Evolutionary conservation across 768 basidiomycete species (phyloP).

Genomic region (Pholiota microspora): DNA sequence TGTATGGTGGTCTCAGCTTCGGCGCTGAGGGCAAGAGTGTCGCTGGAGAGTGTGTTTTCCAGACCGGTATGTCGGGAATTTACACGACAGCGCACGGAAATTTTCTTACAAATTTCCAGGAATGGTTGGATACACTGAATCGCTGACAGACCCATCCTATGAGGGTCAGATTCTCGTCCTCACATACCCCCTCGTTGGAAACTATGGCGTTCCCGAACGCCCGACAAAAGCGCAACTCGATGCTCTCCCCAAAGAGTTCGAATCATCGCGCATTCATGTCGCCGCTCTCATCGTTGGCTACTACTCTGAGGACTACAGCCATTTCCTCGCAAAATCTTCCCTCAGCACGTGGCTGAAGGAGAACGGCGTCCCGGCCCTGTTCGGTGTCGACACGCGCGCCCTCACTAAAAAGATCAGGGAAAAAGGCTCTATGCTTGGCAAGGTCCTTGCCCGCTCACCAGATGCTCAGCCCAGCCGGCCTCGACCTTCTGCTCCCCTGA

Average conservation of each 20-base stretch:
- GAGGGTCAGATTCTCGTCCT: constrained; percentile 96
- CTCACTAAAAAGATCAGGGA: constrained; percentile 96
- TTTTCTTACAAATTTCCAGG: constrained; percentile 48
- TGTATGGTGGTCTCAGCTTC: constrained; percentile 87
- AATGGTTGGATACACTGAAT: constrained; percentile 99
- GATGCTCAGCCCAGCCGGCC: constrained; percentile 41
- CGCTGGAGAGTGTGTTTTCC: constrained; percentile 98
- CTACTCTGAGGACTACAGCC: constrained; percentile 92
- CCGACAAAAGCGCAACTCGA: constrained; percentile 41
- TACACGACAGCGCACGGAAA: constrained; percentile 3
- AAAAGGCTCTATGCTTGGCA: constrained; percentile 90
- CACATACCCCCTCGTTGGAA: constrained; percentile 95
- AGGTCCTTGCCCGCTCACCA: constrained; percentile 65
- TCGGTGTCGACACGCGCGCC: constrained; percentile 93
- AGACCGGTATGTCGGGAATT: constrained; percentile 74
- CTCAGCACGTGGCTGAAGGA: constrained; percentile 93
- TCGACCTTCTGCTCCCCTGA: constrained; percentile 29
- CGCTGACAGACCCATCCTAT: constrained; percentile 97
- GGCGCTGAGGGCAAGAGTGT: constrained; percentile 90
- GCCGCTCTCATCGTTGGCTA: constrained; percentile 89
- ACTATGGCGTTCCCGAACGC: constrained; percentile 93
- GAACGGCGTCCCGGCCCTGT: constrained; percentile 91
- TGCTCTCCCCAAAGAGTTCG: constrained; percentile 74
- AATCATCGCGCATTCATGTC: constrained; percentile 93
- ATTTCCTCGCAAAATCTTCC: constrained; percentile 88